Evolutionary conservation across 2,329 filamentous ascomycete genomes (phyloP).

Genomic region (Fusarium multiceps): DNA sequence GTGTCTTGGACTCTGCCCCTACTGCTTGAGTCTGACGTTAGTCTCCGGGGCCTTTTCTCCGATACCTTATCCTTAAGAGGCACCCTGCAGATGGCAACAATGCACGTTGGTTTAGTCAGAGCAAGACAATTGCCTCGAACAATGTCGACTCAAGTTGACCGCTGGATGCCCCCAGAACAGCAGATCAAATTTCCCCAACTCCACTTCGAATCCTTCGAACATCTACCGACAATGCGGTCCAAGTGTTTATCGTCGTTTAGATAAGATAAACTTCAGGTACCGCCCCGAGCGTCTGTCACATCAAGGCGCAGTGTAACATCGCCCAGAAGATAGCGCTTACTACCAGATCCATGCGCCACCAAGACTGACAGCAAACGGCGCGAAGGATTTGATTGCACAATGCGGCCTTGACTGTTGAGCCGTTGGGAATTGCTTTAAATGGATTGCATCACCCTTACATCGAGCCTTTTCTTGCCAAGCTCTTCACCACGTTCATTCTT

Average conservation of each 20-base stretch:
- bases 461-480: too few species aligned
- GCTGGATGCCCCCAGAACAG: neutral
- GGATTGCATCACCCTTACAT: neutral
- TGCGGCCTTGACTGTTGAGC: neutral
- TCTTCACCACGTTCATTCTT: neutral
- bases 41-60: neutral
- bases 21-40: neutral
- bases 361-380: neutral
- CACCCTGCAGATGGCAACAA: neutral
- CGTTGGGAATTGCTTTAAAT: neutral
- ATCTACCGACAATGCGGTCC: neutral
- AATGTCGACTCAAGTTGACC: neutral
- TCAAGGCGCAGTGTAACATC: neutral
- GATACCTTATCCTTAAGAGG: neutral
- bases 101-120: neutral
- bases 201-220: neutral
- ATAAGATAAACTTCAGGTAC: neutral
- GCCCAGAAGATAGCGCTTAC: neutral
- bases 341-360: neutral
- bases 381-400: neutral
- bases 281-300: neutral
- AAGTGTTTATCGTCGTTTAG: neutral
- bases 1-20: neutral
- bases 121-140: accelerated
- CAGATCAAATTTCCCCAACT: neutral